phyloP scores from a whole-genome alignment of 2,329 filamentous ascomycete genomes.

The Drechslera avenae region DNA sequence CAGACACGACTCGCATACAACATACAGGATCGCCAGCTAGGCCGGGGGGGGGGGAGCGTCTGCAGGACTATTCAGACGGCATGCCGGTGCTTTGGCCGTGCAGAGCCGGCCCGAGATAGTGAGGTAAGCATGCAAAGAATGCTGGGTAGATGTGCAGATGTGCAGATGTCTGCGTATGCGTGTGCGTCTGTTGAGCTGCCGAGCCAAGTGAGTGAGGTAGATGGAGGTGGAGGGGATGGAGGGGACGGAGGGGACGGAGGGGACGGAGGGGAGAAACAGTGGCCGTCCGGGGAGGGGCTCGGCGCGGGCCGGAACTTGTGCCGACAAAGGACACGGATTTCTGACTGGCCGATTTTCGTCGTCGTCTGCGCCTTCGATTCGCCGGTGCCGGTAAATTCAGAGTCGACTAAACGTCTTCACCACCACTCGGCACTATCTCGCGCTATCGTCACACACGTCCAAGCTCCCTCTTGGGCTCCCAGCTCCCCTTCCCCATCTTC shows the following conservation, averaged over 20 bases:
- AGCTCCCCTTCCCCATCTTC: slow-evolving; percentile 11
- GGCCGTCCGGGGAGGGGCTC: neutral
- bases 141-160: neutral
- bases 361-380: slow-evolving; percentile 2
- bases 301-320: slow-evolving; percentile 10
- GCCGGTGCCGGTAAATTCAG: neutral
- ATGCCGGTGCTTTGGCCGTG: neutral
- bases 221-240: neutral
- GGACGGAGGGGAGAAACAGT: neutral
- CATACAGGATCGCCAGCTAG: slow-evolving; percentile 28
- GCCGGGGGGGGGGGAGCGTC: neutral
- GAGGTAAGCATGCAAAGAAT: too few relatives aligned
- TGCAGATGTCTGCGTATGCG: neutral
- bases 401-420: neutral
- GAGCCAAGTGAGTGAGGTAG: neutral
- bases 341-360: slow-evolving; percentile 3
- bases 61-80: slow-evolving; percentile 9
- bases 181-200: neutral
- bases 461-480: slow-evolving; percentile 8
- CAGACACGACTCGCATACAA: slow-evolving; percentile 22
- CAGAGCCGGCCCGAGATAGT: neutral
- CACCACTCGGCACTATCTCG: slow-evolving; percentile 1
- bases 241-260: neutral
- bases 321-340: neutral
- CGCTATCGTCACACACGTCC: slow-evolving; percentile 7